Base-by-base conservation (phyloP, 148 eudicot genomes). In the Dianthus caryophyllus region DNA sequence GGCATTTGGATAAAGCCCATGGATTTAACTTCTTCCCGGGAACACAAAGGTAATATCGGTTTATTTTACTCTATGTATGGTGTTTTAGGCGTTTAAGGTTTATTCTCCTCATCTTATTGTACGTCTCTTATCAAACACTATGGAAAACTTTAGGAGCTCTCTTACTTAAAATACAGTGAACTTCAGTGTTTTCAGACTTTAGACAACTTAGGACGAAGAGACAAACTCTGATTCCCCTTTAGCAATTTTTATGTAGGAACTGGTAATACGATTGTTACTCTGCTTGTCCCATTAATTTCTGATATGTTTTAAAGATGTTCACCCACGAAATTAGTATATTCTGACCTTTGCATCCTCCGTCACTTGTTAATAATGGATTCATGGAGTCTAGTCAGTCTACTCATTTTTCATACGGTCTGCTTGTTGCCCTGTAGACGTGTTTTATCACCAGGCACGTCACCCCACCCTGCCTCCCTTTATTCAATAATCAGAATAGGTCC, bases 1-100 rank as follows among this genome's bases (percentile, higher is more conserved):
- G 99, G 97, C 83, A 75, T 79, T 78, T 90, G 85, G 82, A 84
- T 60, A 90, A 84, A 70, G 99, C 96, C 64, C 89, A 94, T 75
- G 99, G 97, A 55, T 94, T 88, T 70, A 94, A 94, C 77, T 94
- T 90, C 85, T 94, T 94, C 71, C 97, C 99, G 59, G 97, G 99
- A 68, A 94, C 99, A 27, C 80, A 87, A 36, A 90, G 99, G 99
- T 94, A 76, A 31, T 36, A 17, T 64, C 50, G 54, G 2, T 39
- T 54, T 36, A 11, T 36, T 31, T 26, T 18, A 33, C 62, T 54
- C 33, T 12, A 46, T 55, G 15, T 31, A 61, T 33, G 54, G 18
- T n/a, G n/a, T n/a, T n/a, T n/a, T n/a, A n/a, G n/a, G n/a, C n/a
- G n/a, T n/a, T n/a, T n/a, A n/a, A n/a, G n/a, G n/a, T n/a, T n/a